These are phyloP conservation scores for Hanseniaspora singularis DNA, from an alignment of 805 yeast species.

Conservation along the genomic window DNA sequence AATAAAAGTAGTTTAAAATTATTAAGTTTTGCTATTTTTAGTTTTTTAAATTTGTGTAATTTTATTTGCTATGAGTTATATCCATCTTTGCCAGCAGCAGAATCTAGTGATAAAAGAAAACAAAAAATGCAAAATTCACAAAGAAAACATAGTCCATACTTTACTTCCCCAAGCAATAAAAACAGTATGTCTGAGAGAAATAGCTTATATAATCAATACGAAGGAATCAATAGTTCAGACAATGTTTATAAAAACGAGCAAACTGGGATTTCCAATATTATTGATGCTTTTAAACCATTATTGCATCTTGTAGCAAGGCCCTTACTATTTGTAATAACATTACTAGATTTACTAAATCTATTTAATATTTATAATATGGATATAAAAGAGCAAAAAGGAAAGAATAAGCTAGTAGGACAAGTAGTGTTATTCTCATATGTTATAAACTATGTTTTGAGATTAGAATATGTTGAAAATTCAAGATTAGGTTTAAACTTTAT, in stretches of 20 bases:
- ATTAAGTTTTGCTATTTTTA: constrained; percentile 17
- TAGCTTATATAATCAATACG: too few relatives aligned
- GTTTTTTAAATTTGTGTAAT: constrained; percentile 16
- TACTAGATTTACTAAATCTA: constrained; percentile 4
- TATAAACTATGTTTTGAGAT: constrained; percentile 3
- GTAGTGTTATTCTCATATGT: not conserved
- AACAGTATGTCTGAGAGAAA: too few relatives aligned
- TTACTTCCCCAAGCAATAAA: too few relatives aligned
- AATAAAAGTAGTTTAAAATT: constrained; percentile 15
- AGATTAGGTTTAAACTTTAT: not conserved
- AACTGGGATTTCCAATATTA: not conserved
- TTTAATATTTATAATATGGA: not conserved
- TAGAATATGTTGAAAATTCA: constrained; percentile 11
- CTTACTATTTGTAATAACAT: not conserved
- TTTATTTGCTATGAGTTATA: constrained; percentile 7
- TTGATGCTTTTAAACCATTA: constrained; percentile 13
- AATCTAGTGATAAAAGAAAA: too few relatives aligned
- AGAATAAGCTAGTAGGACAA: not conserved
- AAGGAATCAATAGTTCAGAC: too few relatives aligned
- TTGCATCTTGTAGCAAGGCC: constrained; percentile 6
- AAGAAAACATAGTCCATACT: too few relatives aligned
- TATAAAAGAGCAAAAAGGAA: not conserved
- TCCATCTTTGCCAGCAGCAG: too few relatives aligned
- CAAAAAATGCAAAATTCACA: too few relatives aligned
- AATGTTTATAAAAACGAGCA: too few relatives aligned